Evolutionary conservation across 2,329 filamentous ascomycete species (phyloP).

Genomic region (Botrytis pseudocinerea): DNA sequence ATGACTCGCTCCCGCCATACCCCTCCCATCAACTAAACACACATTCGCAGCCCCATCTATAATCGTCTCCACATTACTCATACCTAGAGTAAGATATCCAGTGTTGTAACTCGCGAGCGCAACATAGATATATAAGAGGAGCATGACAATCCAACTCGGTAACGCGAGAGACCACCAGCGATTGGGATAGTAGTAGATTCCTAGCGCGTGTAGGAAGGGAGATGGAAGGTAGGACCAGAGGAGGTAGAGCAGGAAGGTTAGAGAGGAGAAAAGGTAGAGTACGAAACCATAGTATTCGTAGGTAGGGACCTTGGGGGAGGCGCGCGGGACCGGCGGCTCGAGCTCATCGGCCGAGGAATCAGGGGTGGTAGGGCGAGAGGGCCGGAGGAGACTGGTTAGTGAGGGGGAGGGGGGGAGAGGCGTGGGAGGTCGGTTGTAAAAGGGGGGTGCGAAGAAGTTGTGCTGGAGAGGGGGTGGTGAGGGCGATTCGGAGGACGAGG

Average conservation of each 20-base stretch:
- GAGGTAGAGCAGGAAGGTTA: slow-evolving; percentile 72
- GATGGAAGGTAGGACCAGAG: slow-evolving; percentile 84
- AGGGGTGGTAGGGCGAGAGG: slow-evolving; percentile 88
- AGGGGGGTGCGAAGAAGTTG: slow-evolving; percentile 71
- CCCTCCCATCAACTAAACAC: slow-evolving; percentile 75
- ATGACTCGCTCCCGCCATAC: slow-evolving; percentile 47
- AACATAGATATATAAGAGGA: slow-evolving; percentile 89
- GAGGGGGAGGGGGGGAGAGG: slow-evolving; percentile 91
- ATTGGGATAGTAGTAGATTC: slow-evolving; percentile 95
- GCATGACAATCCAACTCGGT: slow-evolving; percentile 85
- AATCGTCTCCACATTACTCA: slow-evolving; percentile 81
- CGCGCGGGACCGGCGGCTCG: slow-evolving; percentile 69
- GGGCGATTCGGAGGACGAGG: background rate
- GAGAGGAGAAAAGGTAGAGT: slow-evolving; percentile 83
- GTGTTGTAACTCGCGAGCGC: slow-evolving; percentile 90
- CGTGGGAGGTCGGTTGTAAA: slow-evolving; percentile 96
- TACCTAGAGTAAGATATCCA: slow-evolving; percentile 78
- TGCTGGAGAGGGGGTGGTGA: slow-evolving; percentile 45
- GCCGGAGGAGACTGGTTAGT: slow-evolving; percentile 85
- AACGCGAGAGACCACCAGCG: slow-evolving; percentile 97
- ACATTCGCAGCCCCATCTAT: slow-evolving; percentile 89
- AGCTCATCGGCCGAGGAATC: slow-evolving; percentile 88
- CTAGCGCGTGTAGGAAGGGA: slow-evolving; percentile 86
- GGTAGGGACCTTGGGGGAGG: slow-evolving; percentile 91
- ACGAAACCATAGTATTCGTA: slow-evolving; percentile 99